These are phyloP conservation scores for Zoysia matrella DNA, from an alignment of 202 grass and related monocot genomes.

Conservation along the genomic window DNA sequence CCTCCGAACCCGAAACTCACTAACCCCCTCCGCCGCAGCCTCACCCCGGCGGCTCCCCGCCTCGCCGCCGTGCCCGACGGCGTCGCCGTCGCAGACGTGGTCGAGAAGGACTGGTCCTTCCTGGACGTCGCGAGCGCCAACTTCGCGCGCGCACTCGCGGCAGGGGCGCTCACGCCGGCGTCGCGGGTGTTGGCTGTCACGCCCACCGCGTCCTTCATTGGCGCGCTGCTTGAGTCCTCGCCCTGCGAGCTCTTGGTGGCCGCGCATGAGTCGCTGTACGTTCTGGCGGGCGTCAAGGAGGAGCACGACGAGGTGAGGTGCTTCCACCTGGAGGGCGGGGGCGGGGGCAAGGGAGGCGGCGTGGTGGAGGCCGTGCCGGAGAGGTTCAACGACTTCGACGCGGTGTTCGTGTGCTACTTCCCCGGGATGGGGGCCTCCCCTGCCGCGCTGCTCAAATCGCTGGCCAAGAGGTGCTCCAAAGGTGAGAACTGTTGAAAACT, in stretches of 20 bases:
- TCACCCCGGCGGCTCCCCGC: constrained; percentile 22
- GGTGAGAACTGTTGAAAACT: constrained; percentile 45
- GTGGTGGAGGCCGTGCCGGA: constrained; percentile 63
- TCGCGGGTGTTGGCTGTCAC: constrained; percentile 71
- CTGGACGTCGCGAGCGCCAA: constrained; percentile 31
- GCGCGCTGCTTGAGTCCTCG: constrained; percentile 50
- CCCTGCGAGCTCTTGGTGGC: constrained; percentile 69
- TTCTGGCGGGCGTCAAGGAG: constrained; percentile 81
- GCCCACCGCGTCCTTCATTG: constrained; percentile 67
- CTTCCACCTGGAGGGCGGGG: constrained; percentile 66
- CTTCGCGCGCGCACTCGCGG: constrained; percentile 48
- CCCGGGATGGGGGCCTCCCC: constrained; percentile 78
- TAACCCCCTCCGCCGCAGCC: constrained; percentile 23
- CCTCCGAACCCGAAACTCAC: not conserved
- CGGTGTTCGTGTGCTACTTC: constrained; percentile 85
- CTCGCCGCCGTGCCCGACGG: constrained; percentile 43
- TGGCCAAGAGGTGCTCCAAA: constrained; percentile 70
- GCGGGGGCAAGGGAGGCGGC: constrained; percentile 52
- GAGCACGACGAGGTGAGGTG: constrained; percentile 81
- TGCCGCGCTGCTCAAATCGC: constrained; percentile 55
- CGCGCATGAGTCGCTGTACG: constrained; percentile 82
- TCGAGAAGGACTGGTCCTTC: constrained; percentile 94
- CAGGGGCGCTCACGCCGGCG: constrained; percentile 46
- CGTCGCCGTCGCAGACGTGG: constrained; percentile 62
- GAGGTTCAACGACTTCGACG: constrained; percentile 72